Evolutionary conservation across 495 filamentous ascomycete species (phyloP).

Genomic region (Xeromyces bisporus): DNA sequence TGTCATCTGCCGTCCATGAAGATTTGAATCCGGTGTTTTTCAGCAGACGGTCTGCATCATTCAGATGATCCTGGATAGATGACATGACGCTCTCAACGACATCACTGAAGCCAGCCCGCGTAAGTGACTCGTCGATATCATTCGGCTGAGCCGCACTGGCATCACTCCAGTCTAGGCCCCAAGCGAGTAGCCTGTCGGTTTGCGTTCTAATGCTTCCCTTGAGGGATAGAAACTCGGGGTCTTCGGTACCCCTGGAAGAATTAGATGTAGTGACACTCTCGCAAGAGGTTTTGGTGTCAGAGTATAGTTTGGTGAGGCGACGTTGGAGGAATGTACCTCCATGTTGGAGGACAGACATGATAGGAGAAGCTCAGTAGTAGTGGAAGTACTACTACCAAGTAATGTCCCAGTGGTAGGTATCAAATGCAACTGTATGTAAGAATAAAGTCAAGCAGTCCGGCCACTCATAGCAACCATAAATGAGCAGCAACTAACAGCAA

Average conservation of each 20-base stretch:
- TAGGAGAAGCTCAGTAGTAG: too few species aligned
- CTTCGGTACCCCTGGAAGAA: constrained; percentile 39
- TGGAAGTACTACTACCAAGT: too few species aligned
- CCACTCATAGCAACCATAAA: too few species aligned
- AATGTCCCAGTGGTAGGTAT: too few species aligned
- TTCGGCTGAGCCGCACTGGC: constrained; percentile 46
- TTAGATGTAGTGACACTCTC: constrained; percentile 51
- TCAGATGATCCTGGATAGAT: constrained; percentile 72
- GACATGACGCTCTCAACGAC: constrained; percentile 78
- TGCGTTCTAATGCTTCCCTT: constrained; percentile 41
- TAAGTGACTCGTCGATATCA: constrained; percentile 71
- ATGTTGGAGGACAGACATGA: constrained; percentile 33
- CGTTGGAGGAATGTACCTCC: constrained; percentile 37
- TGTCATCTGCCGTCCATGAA: constrained; percentile 34
- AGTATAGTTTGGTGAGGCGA: constrained; percentile 75
- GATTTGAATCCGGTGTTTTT: constrained; percentile 24
- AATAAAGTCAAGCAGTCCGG: too few species aligned
- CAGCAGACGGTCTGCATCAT: constrained; percentile 70
- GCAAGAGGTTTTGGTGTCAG: constrained; percentile 79
- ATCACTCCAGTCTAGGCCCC: constrained; percentile 87
- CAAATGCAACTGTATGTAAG: too few species aligned
- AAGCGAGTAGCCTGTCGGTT: constrained; percentile 53
- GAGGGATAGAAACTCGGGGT: constrained; percentile 36
- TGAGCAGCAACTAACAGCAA: too few species aligned
- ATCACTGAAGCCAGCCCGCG: constrained; percentile 69